Conservation (phyloP, 1,284 basidiomycete species). For the Lentinula novae-zelandiae region DNA sequence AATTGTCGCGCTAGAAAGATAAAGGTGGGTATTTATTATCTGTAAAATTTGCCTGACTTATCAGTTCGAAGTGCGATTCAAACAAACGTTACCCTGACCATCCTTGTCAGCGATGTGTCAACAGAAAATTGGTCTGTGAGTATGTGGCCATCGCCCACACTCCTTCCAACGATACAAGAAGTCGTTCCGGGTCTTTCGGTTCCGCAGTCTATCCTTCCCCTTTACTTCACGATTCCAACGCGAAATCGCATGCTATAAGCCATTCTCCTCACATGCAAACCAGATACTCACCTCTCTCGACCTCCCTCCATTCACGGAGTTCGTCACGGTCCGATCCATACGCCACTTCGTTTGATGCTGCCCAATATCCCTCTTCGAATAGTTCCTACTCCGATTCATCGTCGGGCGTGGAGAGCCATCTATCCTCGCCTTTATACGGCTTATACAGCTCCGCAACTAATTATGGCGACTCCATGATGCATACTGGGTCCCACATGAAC, state of each 20-base stretch:
- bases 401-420: not conserved
- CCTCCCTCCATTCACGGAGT: not conserved
- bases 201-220: slow-evolving; percentile 2
- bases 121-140: slow-evolving; percentile 15
- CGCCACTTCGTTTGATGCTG: slow-evolving; percentile 1
- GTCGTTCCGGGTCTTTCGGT: slow-evolving; percentile 3
- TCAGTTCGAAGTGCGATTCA: slow-evolving; percentile 12
- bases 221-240: not conserved
- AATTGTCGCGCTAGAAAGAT: slow-evolving; percentile 17
- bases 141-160: slow-evolving; percentile 16
- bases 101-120: slow-evolving; percentile 15
- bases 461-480: slow-evolving; percentile 4
- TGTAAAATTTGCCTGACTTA: not conserved
- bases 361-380: slow-evolving; percentile 1
- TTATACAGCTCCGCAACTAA: not conserved
- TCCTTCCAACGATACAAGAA: slow-evolving; percentile 3
- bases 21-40: slow-evolving; percentile 8
- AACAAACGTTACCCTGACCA: slow-evolving; percentile 15
- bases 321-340: slow-evolving; percentile 4
- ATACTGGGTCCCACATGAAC: slow-evolving; percentile 1
- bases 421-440: not conserved
- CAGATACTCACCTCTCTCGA: not conserved
- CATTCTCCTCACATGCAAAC: not conserved
- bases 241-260: not conserved
- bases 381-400: slow-evolving; percentile 6